These are phyloP conservation scores for Pseudopithomyces chartarum DNA, from an alignment of 2,329 filamentous ascomycete genomes.

Conservation along the genomic window DNA sequence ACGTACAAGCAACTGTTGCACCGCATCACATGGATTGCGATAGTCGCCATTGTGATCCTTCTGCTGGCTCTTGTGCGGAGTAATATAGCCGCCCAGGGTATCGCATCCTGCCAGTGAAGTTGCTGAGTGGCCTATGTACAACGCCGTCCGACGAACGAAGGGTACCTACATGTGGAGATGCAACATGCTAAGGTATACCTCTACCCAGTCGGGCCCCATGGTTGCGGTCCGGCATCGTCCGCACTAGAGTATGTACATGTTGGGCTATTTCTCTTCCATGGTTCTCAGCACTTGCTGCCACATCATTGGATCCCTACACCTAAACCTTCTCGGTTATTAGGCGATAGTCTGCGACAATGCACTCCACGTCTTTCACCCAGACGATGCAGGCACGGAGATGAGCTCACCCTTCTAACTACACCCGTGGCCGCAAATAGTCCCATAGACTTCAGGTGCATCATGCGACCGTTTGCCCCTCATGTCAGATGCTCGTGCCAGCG, in stretches of 20 bases:
- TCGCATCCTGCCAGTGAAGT: conserved; percentile 16
- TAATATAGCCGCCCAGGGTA: conserved; percentile 18
- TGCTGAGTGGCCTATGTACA: background rate
- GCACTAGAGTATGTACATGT: background rate
- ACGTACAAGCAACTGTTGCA: conserved; percentile 23
- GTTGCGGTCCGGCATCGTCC: background rate
- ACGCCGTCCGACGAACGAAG: background rate
- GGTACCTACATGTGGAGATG: conserved; percentile 18
- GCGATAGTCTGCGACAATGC: background rate
- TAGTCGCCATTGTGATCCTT: conserved; percentile 1
- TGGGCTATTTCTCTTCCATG: background rate
- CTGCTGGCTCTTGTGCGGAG: conserved; percentile 6
- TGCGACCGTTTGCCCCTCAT: conserved; percentile 3
- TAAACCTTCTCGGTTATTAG: background rate
- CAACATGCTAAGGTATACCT: no score
- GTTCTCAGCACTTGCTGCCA: background rate
- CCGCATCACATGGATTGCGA: conserved; percentile 14
- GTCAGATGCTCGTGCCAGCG: conserved; percentile 12
- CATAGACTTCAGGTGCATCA: background rate
- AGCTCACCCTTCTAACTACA: background rate
- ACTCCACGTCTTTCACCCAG: background rate
- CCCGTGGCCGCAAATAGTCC: background rate
- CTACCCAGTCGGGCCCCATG: background rate
- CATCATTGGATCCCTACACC: conserved; percentile 14
- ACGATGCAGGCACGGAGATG: conserved; percentile 12